Percentiles rank a stretch among this genome's conserved stretches.
phyloP scores from a whole-genome alignment of 768 basidiomycete species.

The Krasilnikovozyma curviuscula region DNA sequence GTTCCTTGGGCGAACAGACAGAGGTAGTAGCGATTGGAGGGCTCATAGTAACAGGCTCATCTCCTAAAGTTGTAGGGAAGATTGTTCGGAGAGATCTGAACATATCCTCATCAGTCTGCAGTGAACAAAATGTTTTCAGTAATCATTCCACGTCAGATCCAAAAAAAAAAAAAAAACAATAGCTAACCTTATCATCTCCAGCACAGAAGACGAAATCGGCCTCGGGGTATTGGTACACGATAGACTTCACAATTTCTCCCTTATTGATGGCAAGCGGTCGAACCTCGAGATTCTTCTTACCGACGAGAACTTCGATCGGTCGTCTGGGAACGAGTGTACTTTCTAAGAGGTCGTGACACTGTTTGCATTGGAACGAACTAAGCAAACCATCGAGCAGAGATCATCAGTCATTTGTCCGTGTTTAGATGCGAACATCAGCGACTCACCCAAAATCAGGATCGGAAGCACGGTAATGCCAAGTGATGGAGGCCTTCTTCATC shows the following conservation, averaged over 20 bases:
- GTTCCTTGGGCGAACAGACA: constrained; percentile 23
- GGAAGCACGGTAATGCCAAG: constrained; percentile 84
- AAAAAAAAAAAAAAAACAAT: neutral
- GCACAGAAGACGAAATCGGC: constrained; percentile 94
- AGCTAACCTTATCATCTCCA: constrained; percentile 77
- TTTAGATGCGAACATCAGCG: neutral
- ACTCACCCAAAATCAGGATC: constrained; percentile 93
- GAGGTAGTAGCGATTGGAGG: constrained; percentile 36
- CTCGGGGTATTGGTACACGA: constrained; percentile 80
- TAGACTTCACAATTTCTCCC: constrained; percentile 92
- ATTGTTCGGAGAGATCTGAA: constrained; percentile 61
- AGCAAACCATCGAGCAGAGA: neutral
- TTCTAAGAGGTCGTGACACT: constrained; percentile 89
- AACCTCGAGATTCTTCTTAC: constrained; percentile 97
- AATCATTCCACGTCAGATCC: neutral
- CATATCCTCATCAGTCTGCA: constrained; percentile 97
- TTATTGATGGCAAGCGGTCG: constrained; percentile 91
- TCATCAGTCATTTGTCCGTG: neutral
- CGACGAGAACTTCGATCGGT: constrained; percentile 89
- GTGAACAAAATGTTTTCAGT: too few species aligned
- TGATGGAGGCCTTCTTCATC: constrained; percentile 90
- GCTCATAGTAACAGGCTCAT: constrained; percentile 28
- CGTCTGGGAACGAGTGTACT: constrained; percentile 80
- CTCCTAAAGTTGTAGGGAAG: constrained; percentile 30
- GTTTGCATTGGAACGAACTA: constrained; percentile 75